Percentiles rank a stretch among this genome's conserved stretches.
Evolutionary conservation across 805 yeast species (phyloP).

Genomic region (Myxozyma vanderwaltii): DNA sequence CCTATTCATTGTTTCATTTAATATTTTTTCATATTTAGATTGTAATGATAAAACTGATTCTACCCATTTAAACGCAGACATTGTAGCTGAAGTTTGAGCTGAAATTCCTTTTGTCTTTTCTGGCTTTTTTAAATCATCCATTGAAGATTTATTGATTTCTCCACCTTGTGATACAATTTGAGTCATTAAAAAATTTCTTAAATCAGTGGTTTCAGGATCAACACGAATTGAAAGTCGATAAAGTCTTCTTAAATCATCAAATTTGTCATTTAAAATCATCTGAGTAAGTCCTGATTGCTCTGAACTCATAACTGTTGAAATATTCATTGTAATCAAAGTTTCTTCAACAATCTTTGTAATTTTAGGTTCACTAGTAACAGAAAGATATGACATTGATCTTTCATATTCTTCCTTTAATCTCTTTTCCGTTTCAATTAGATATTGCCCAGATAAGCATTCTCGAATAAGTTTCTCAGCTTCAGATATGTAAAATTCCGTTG

Average conservation of each 20-base stretch:
- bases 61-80: conserved; percentile 70
- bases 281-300: conserved; percentile 58
- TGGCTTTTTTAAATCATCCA: conserved; percentile 12
- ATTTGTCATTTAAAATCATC: conserved; percentile 57
- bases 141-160: conserved; percentile 40
- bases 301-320: conserved; percentile 56
- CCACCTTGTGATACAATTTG: conserved; percentile 53
- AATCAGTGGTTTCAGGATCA: conserved; percentile 53
- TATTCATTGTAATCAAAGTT: conserved; percentile 57
- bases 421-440: conserved; percentile 54
- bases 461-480: conserved; percentile 52
- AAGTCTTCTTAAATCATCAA: conserved; percentile 49
- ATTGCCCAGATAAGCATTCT: conserved; percentile 53
- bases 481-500: conserved; percentile 57
- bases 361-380: conserved; percentile 57
- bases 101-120: conserved; percentile 15
- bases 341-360: conserved; percentile 59
- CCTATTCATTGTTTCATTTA: conserved; percentile 52
- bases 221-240: conserved; percentile 57
- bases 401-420: conserved; percentile 65
- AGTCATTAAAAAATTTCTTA: conserved; percentile 53
- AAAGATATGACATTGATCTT: conserved; percentile 56
- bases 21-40: conserved; percentile 53
- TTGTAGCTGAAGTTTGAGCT: conserved; percentile 42
- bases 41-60: conserved; percentile 56